These are phyloP conservation scores for Fusarium albosuccineum DNA, from an alignment of 2,329 filamentous ascomycete genomes.

Conservation along the genomic window DNA sequence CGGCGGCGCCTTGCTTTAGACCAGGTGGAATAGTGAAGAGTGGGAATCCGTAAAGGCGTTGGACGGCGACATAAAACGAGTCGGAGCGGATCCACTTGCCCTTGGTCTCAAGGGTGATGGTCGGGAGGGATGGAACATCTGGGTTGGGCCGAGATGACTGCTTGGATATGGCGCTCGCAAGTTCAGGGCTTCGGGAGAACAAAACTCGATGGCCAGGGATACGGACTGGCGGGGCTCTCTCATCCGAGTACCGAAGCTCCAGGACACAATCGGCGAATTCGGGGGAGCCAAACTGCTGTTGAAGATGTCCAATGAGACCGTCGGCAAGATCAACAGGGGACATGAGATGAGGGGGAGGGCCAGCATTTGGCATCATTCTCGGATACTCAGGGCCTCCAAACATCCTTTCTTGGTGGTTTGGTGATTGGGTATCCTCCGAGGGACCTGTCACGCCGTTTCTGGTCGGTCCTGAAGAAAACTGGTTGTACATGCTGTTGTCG, in stretches of 20 bases:
- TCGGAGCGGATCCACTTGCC: constrained; percentile 68
- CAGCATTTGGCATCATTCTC: constrained; percentile 51
- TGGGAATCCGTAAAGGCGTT: constrained; percentile 68
- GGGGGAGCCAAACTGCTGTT: constrained; percentile 50
- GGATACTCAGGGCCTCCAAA: constrained; percentile 49
- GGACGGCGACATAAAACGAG: constrained; percentile 68
- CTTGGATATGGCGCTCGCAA: constrained; percentile 47
- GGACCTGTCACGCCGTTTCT: constrained; percentile 52
- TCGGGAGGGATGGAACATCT: constrained; percentile 43
- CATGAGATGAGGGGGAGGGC: constrained; percentile 47
- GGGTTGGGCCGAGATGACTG: constrained; percentile 49
- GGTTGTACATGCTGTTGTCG: constrained; percentile 58
- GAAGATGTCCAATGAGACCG: constrained; percentile 56
- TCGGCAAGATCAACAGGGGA: constrained; percentile 51
- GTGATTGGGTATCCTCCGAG: constrained; percentile 49
- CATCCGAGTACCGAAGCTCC: constrained; percentile 60
- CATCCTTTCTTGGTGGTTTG: constrained; percentile 49
- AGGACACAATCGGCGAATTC: constrained; percentile 60
- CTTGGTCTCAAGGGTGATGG: constrained; percentile 59
- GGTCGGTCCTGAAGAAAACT: constrained; percentile 55
- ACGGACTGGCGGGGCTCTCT: constrained; percentile 54
- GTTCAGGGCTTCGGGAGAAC: constrained; percentile 62
- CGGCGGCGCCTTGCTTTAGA: constrained; percentile 48
- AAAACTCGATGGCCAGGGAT: constrained; percentile 69
- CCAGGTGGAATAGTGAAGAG: constrained; percentile 56